These are phyloP conservation scores for Pseudognaphalium luteoalbum DNA, from an alignment of 129 eudicot species.

Conservation along the genomic window DNA sequence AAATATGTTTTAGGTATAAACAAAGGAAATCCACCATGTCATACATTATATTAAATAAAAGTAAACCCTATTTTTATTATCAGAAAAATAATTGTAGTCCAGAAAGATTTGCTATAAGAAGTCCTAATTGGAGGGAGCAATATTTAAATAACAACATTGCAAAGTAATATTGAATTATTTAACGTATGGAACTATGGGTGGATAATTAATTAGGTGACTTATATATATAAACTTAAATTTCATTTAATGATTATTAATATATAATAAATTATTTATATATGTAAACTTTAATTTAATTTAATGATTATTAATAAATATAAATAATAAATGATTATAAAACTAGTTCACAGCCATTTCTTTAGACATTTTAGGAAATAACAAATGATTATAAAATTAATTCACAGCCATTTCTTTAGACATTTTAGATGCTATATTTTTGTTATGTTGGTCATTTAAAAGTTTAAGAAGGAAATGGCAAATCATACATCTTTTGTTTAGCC, in stretches of 20 bases:
- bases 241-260: too few relatives aligned
- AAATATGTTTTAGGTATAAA: background rate
- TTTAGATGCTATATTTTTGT: background rate
- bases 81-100: constrained; percentile 10
- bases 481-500: background rate
- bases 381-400: background rate
- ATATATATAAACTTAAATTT: too few relatives aligned
- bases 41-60: background rate
- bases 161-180: background rate
- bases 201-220: constrained; percentile 13
- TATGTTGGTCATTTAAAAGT: background rate
- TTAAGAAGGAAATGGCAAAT: background rate
- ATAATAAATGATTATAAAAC: too few relatives aligned
- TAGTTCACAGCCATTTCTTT: too few relatives aligned
- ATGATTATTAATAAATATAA: too few relatives aligned
- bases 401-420: constrained; percentile 16
- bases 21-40: background rate
- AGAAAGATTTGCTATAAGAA: constrained; percentile 15
- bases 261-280: too few relatives aligned
- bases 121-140: constrained; percentile 25
- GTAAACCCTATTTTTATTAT: constrained; percentile 1
- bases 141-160: constrained; percentile 1
- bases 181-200: background rate
- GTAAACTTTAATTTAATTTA: too few relatives aligned
- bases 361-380: too few relatives aligned